Percentiles rank a stretch among this genome's conserved stretches.
phyloP scores from a whole-genome alignment of 1,284 basidiomycete species.

The Hemileia vastatrix region DNA sequence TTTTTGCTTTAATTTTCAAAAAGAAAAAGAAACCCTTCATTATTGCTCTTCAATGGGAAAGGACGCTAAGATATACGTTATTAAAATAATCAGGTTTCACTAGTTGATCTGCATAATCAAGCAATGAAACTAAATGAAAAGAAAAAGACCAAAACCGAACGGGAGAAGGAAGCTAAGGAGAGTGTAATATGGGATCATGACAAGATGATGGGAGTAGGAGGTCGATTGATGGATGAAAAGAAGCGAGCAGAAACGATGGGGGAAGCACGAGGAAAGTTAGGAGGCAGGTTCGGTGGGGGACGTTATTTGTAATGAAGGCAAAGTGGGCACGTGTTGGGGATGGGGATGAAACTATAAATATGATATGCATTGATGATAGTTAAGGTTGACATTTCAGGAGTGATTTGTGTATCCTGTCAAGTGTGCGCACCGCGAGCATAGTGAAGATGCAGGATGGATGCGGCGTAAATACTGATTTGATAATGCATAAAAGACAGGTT shows the following conservation, averaged over 20 bases:
- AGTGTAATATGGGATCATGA: slow-evolving; percentile 75
- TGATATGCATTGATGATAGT: too few species aligned
- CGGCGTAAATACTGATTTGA: too few species aligned
- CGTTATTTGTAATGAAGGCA: slow-evolving; percentile 20
- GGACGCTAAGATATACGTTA: not conserved
- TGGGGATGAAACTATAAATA: too few species aligned
- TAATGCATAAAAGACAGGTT: too few species aligned
- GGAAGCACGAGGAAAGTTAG: slow-evolving; percentile 65
- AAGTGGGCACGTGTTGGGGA: too few species aligned
- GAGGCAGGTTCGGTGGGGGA: slow-evolving; percentile 62
- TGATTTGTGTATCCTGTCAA: too few species aligned
- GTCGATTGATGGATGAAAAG: slow-evolving; percentile 71
- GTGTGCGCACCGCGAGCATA: too few species aligned
- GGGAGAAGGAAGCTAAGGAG: slow-evolving; percentile 51
- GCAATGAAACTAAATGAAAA: slow-evolving; percentile 43
- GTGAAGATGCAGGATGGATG: too few species aligned
- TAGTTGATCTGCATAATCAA: slow-evolving; percentile 59
- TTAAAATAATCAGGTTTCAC: slow-evolving; percentile 47
- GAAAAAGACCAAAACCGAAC: slow-evolving; percentile 39
- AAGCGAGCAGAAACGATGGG: slow-evolving; percentile 64
- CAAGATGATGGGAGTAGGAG: slow-evolving; percentile 72
- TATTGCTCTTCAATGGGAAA: too few species aligned
- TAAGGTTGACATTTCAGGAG: too few species aligned
- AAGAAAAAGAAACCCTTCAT: too few species aligned
- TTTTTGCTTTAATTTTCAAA: too few species aligned